Percentiles rank a stretch among this genome's conserved stretches.
These are phyloP conservation scores for Ichthyophthirius multifiliis DNA, from an alignment of 169 alveolate species.

Conservation along the genomic window DNA sequence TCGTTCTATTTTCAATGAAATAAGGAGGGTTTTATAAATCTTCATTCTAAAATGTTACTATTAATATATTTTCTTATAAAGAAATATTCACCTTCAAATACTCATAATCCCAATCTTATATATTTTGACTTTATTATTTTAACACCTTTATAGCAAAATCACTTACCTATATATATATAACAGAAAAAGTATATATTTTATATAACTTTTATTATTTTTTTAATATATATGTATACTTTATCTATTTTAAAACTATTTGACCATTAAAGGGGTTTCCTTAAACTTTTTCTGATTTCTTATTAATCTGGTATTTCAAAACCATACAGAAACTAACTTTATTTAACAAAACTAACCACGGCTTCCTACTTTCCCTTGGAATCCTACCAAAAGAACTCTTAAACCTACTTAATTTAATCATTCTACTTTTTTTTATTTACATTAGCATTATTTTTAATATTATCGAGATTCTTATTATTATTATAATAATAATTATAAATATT, in stretches of 20 bases:
- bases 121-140: background rate
- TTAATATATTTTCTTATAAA: background rate
- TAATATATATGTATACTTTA: background rate
- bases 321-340: no score
- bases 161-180: background rate
- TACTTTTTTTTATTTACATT: background rate
- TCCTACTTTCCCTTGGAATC: background rate
- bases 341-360: background rate
- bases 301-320: no score
- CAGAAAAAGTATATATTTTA: background rate
- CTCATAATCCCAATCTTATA: background rate
- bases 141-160: background rate
- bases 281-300: background rate
- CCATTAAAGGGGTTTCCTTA: background rate
- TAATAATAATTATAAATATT: background rate
- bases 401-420: background rate
- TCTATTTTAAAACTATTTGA: background rate
- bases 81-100: background rate
- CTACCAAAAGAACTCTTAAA: background rate
- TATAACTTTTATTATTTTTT: background rate
- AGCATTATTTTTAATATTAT: no score
- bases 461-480: background rate
- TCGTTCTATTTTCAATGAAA: conserved; percentile 30
- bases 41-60: conserved; percentile 28
- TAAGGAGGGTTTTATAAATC: conserved; percentile 35